Evolutionary conservation across 768 basidiomycete genomes (phyloP), one percentile per base, ranked within the genome.

Genomic region (Suillus brevipes): DNA sequence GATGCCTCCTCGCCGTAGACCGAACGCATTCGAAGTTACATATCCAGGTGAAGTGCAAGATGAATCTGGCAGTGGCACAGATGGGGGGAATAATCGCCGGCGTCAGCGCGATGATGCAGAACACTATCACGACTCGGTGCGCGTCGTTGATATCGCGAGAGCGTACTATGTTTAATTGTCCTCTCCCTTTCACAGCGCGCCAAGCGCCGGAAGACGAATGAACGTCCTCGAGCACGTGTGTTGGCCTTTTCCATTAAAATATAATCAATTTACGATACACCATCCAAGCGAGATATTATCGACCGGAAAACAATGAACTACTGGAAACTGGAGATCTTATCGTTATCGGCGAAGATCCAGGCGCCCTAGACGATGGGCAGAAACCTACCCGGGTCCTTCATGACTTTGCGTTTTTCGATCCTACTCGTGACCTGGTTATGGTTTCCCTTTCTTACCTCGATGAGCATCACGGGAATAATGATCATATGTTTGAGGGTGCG

Each of bases 371-470:
- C 18, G 78, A 77, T 50, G 79, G 67, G 16, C 69, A 70, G 40
- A 88, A 88, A 69, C 89, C 87, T 10, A 75, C 84, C n/a, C 83
- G 90, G 3, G 67, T 83, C 9, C 78, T 93, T 6, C 79, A 79
- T 6, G 81, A 83, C 34, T 93, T 91, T 67, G 70, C 79, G 1
- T 79, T 92, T 55, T 91, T 89, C 70, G 87, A 92, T 62, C 78
- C 84, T 0, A 75, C 71, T 5, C 79, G 81, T 34, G 68, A 73
- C 13, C 79, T 81, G 20, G 78, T 81, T 50, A 72, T 89, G 68
- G 76, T 88, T 0, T 78, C 84, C 3, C 79, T 89, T 7, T 78
- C 78, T 37, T 72, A 75, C 2, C 77, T 89, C 52, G 85, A 84
- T 38, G 71, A 77, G 40, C 78, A 81, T 6, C 80, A 82, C 42